Conservation (phyloP, 176 grass and related monocot species). For the Calamus simplicifolius region DNA sequence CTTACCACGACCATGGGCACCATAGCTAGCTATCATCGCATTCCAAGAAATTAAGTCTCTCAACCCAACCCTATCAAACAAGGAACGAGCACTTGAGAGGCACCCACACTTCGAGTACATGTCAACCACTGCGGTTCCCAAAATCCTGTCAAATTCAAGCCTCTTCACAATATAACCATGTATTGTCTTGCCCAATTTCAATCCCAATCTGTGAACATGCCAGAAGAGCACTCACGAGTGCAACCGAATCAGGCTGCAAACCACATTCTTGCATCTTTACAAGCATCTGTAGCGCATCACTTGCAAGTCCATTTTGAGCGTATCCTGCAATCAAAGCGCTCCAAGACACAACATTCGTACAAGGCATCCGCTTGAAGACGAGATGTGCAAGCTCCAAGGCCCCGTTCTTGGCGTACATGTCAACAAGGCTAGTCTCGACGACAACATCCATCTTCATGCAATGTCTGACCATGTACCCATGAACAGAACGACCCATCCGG, state of each 20-base stretch:
- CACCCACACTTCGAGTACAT: constrained; percentile 73
- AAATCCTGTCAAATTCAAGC: constrained; percentile 26
- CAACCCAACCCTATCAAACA: constrained; percentile 30
- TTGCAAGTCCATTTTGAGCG: constrained; percentile 29
- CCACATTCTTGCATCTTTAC: constrained; percentile 30
- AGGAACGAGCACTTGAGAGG: constrained; percentile 25
- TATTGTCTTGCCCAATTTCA: constrained; percentile 51
- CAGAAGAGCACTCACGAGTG: constrained; percentile 34
- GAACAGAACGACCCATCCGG: constrained; percentile 35
- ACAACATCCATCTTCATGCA: constrained; percentile 37
- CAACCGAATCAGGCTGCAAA: constrained; percentile 24
- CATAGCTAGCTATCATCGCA: constrained; percentile 42
- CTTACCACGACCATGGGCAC: constrained; percentile 40
- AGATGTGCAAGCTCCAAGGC: constrained; percentile 26
- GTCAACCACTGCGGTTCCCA: constrained; percentile 33
- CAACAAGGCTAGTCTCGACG: constrained; percentile 36
- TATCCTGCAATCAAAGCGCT: constrained; percentile 30
- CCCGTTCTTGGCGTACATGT: constrained; percentile 41
- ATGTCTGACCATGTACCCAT: constrained; percentile 34
- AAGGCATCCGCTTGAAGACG: constrained; percentile 15
- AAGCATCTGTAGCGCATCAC: constrained; percentile 38
- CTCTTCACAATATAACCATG: constrained; percentile 44
- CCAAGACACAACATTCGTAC: constrained; percentile 47
- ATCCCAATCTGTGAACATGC: constrained; percentile 38
- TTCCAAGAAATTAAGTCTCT: constrained; percentile 62